Evolutionary conservation across 805 yeast genomes (phyloP).

Genomic region (Pichia thaimueangensis): DNA sequence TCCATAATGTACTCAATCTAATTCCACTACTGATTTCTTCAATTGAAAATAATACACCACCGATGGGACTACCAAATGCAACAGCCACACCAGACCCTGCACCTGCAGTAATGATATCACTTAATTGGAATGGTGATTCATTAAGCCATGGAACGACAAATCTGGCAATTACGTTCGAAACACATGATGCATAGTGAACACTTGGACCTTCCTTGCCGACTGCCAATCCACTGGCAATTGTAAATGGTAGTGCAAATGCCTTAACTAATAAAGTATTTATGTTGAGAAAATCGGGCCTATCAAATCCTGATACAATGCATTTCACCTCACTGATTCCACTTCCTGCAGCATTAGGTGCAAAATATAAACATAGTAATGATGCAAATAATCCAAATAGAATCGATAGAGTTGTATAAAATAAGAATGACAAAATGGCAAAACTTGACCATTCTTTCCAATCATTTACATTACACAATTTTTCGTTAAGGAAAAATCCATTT

Average conservation of each 20-base stretch:
- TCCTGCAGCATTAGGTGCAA: slow-evolving; percentile 92
- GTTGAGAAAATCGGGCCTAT: slow-evolving; percentile 68
- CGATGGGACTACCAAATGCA: slow-evolving; percentile 95
- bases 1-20: slow-evolving; percentile 78
- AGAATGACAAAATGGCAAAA: slow-evolving; percentile 40
- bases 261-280: slow-evolving; percentile 69
- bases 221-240: slow-evolving; percentile 87
- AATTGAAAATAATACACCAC: slow-evolving; percentile 88
- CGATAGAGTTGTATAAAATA: slow-evolving; percentile 54
- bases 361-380: slow-evolving; percentile 58
- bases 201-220: slow-evolving; percentile 98
- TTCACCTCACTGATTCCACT: slow-evolving; percentile 97
- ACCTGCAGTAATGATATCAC: slow-evolving; percentile 77
- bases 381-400: slow-evolving; percentile 56
- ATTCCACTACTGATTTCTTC: slow-evolving; percentile 82
- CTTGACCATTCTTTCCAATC: slow-evolving; percentile 66
- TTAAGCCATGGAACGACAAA: slow-evolving; percentile 37
- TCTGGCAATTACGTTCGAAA: slow-evolving; percentile 73
- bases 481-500: slow-evolving; percentile 58
- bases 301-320: slow-evolving; percentile 87
- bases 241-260: slow-evolving; percentile 75
- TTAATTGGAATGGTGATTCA: slow-evolving; percentile 36
- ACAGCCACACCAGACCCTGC: slow-evolving; percentile 99
- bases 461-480: slow-evolving; percentile 66
- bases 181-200: slow-evolving; percentile 96